Conservation (phyloP, 768 basidiomycete species). For the Pleurotus giganteus region DNA sequence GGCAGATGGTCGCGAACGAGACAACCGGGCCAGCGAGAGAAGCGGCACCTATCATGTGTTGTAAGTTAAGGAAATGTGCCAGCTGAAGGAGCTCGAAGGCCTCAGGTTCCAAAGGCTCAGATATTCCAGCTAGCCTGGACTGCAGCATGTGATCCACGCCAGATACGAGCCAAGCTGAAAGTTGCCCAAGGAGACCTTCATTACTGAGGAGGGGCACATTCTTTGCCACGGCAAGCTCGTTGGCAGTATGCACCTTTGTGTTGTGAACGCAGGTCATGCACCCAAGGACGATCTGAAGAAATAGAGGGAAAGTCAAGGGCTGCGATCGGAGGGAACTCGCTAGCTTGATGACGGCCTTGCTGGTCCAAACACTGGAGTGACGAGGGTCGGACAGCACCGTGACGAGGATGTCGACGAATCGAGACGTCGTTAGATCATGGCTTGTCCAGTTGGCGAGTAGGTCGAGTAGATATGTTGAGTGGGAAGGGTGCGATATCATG, state of each 20-base stretch:
- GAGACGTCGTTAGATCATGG: constrained; percentile 20
- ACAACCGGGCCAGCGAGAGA: neutral
- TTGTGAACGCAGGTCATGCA: constrained; percentile 20
- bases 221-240: constrained; percentile 7
- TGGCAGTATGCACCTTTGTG: constrained; percentile 12
- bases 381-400: constrained; percentile 22
- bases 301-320: constrained; percentile 21
- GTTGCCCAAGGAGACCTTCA: neutral
- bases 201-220: neutral
- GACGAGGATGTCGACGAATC: constrained; percentile 31
- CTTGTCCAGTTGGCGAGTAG: constrained; percentile 39
- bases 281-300: constrained; percentile 23
- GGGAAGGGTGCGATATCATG: constrained; percentile 40
- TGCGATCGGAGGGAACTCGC: constrained; percentile 8
- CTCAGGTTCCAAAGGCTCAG: neutral
- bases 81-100: neutral
- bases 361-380: constrained; percentile 35
- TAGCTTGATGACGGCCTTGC: constrained; percentile 37
- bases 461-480: constrained; percentile 45
- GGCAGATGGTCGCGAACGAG: neutral
- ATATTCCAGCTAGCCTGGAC: neutral
- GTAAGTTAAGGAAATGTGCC: neutral
- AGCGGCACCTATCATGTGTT: neutral
- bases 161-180: neutral
- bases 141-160: neutral